Base-by-base conservation (phyloP, 1,139 yeast species). In the Suzukiozyma palmioleophila region DNA sequence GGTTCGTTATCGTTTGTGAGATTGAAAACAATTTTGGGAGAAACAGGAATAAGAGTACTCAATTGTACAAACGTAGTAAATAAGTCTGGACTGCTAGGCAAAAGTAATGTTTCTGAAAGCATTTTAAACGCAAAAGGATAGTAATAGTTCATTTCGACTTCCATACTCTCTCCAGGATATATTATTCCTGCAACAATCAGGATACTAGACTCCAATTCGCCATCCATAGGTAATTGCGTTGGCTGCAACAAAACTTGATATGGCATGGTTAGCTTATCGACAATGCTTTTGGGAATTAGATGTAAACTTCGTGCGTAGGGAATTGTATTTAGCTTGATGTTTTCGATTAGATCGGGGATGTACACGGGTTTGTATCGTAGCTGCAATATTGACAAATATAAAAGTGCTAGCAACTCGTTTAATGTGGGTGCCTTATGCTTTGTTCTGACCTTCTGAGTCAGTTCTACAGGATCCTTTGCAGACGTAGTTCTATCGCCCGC, bases 261-360 rank as follows among this genome's bases (percentile, higher is more conserved):
- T 16, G 47, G 45, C 11, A 52, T 39, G 0, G 69, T 66, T 27
- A 69, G 46, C 34, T 47, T 46, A 15, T 52, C 54, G 22, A 59
- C 42, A 38, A 55, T 36, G 2, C 39, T 31, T 34, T 45, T 47
- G 2, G 74, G 72, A 3, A 67, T 36, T 12, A 60, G 43, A 45
- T 57, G 60, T n/a, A 57, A 43, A 12, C 68, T 57, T 36, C 56
- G 60, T 41, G 69, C 49, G 44, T 60, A 66, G 0, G 79, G 78
- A 1, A 75, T 53, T 35, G 54, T 50, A 40, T 71, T 71, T 11
- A 50, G 38, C 15, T 54, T 46, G 11, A 69, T 50, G 39, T 61
- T 53, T 7, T 52, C 50, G 11, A 72, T 41, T 16, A 72, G 39
- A 41, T 72, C 74, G 37, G 49, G 47, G 3, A 64, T 44, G 44